Evolutionary conservation across 2,329 filamentous ascomycete genomes (phyloP).

Genomic region (Epichloe typhina): DNA sequence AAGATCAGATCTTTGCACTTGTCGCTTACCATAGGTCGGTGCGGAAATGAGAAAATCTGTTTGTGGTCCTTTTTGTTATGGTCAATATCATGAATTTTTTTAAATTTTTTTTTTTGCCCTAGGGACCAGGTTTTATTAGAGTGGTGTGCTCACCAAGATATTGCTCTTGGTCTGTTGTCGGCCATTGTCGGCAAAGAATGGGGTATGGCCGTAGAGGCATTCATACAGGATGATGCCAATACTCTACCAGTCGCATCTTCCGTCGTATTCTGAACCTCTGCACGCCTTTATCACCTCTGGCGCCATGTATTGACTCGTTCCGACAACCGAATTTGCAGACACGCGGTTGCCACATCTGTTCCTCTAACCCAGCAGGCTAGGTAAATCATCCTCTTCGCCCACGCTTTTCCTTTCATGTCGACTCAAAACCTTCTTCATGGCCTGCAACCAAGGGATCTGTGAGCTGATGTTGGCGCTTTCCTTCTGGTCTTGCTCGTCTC

Average conservation of each 20-base stretch:
- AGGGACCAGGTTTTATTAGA: no score
- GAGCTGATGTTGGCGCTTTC: conserved; percentile 29
- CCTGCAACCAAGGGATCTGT: conserved; percentile 20
- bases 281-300: conserved; percentile 67
- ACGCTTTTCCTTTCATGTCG: conserved; percentile 20
- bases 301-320: conserved; percentile 97
- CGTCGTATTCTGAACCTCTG: conserved; percentile 52
- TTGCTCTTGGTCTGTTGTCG: conserved; percentile 75
- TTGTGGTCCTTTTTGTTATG: conserved; percentile 45
- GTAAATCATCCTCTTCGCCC: conserved; percentile 16
- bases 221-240: conserved; percentile 90
- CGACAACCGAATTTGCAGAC: conserved; percentile 74
- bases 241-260: conserved; percentile 94
- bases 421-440: conserved; percentile 17
- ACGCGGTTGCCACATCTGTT: conserved; percentile 55
- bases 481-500: conserved; percentile 57
- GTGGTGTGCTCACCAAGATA: conserved; percentile 48
- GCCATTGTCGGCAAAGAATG: conserved; percentile 68
- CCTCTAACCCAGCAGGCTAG: conserved; percentile 51
- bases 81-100: neutral
- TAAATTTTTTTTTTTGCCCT: no score
- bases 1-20: conserved; percentile 68
- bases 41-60: conserved; percentile 57
- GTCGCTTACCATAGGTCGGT: conserved; percentile 48
- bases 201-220: conserved; percentile 84